Base-by-base conservation (phyloP, 495 filamentous ascomycete genomes). In the Trichoderma reesei region DNA sequence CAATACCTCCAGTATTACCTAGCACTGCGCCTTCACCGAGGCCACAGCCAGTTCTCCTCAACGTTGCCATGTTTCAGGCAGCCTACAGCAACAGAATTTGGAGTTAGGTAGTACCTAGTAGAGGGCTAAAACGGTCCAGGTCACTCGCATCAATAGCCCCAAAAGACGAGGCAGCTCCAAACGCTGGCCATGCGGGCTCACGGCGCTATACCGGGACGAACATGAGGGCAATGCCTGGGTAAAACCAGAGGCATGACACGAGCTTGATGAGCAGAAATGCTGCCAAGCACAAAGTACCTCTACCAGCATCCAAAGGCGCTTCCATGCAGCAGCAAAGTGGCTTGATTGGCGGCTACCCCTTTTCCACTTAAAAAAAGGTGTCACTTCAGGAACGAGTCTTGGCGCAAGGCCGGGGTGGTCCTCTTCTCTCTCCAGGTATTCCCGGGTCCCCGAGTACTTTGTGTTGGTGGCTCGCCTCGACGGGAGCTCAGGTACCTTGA, bases 301-400 rank as follows among this genome's bases (percentile, higher is more conserved):
- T 26, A 26, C 26, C 26, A 26, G 26, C 26, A 26, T 1, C 31
- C 51, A 56, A 56, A 56, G 51, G 51, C 51, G 26, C 51, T 56
- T 56, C 20, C 13, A 56, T 26, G 31, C 51, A 31, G 5, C 13
- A 46, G 42, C 11, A 46, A 26, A 36, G 51, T 11, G 20, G 51
- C 26, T 11, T 56, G 51, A 56, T 56, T 56, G 51, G 51, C 51
- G 51, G 26, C 51, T 56, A 56, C 51, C 51, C 51, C 51, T 56
- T 56, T 56, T 56, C 11, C 51, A 56, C 51, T 33, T 33, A 56
- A 56, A 56, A 56, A 34, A 56, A 56, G 31, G 20, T 34, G 51
- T 56, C 51, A 34, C 51, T 56, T 56, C 51, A 56, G 51, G 51
- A 56, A 56, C 51, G 51, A 56, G 26, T 56, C 51, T 56, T 56